Base-by-base conservation (phyloP, 2,329 filamentous ascomycete genomes). In the Chaetomium sp. region DNA sequence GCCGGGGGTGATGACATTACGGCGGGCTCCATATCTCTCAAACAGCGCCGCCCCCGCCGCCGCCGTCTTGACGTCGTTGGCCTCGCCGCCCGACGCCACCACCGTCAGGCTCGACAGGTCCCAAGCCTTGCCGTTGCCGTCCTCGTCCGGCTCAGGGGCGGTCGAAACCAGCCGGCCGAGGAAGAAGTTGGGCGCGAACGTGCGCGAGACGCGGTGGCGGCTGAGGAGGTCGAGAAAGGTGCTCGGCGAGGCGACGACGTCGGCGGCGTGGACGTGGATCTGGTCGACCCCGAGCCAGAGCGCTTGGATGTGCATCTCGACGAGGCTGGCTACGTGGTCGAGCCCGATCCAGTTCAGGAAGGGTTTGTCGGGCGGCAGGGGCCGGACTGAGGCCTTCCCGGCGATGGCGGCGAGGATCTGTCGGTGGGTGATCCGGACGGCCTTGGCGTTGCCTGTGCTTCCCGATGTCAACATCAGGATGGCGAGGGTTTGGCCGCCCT, bases 401-500 rank as follows among this genome's bases (percentile, higher is more conserved):
- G 57, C 5, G 9, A 81, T 61, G 0, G 82, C 74, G 1, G 76
- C 68, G 0, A 82, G 49, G 0, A 84, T 68, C 68, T 84, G 81
- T 0, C 64, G 57, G 62, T 83, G 78, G 0, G 71, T 75, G 0
- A 85, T 73, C 1, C 65, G 67, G 0, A 85, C 83, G 0, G 81
- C 82, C 69, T 85, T 86, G 3, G 80, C 74, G 57, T 79, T 77
- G 1, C 82, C 82, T n/a, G 80, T 82, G 67, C 78, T 82, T 2
- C 83, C 83, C 1, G 82, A 85, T 1, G 83, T 85, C 3, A 86
- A 73, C 80, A 85, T 82, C 1, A 83, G 71, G 1, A 76, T 69
- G 3, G 47, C 31, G 31, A 53, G 27, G 21, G 10, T 7, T 29
- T 42, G 47, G 16, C 38, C 29, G 23, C 9, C 47, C 6, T 25